Base-by-base conservation (phyloP, 495 filamentous ascomycete genomes). In the Aspergillus diversus region DNA sequence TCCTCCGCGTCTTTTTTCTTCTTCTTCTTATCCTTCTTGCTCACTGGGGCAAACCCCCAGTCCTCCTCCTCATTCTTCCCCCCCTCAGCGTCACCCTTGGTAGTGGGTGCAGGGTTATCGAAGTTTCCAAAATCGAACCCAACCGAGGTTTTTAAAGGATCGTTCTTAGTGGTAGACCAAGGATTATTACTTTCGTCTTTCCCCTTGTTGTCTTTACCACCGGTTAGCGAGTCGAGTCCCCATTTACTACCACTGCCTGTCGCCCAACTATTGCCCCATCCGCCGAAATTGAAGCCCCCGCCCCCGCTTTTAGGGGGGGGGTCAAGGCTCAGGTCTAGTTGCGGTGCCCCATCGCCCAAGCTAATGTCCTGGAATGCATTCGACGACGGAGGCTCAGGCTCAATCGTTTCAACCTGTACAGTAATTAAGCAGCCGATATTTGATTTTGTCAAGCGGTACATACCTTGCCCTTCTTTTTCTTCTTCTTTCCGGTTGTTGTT, bases 391-490 rank as follows among this genome's bases (percentile, higher is more conserved):
- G 67, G 60, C 27, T 77, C 73, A 4, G 60, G 17, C 46, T 63
- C 47, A 16, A 59, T 27, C 47, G 63, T 57, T 31, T 68, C 58
- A 46, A 48, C 43, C 35, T 51, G 21, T 27, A 33, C 60, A 37
- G 5, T 32, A 15, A 17, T 17, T 65, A 46, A 65, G 51, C 33
- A 39, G 33, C 27, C 21, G 32, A 39, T 37, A 35, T 33, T 31
- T 31, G 3, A 35, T 31, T 11, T 7, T 34, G 39, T 16, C 11
- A 52, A 34, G 6, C 0, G 34, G 15, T 1, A 53, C 73, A 39
- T 75, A 81, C 81, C 72, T 83, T 83, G 58, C 66, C 78, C 64
- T 84, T 85, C 64, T 78, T 80, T 58, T 69, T 72, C 58, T 79
- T 80, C 66, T 82, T 83, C 66, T 84, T 84, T 59, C 79, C 81